Evolutionary conservation across 805 yeast genomes (phyloP), one percentile per base, ranked within the genome.

Genomic region (Candida andamanensis): DNA sequence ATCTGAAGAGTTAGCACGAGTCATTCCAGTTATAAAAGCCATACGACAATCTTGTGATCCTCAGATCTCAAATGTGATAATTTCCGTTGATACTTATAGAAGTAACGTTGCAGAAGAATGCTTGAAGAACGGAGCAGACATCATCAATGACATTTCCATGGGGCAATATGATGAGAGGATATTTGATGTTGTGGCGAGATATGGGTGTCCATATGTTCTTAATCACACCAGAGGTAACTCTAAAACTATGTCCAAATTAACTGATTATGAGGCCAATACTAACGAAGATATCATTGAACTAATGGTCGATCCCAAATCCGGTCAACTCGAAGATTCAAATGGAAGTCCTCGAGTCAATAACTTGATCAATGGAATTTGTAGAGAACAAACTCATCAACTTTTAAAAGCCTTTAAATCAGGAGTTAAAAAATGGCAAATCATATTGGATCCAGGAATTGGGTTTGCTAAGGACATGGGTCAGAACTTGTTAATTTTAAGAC

Each of bases 371-470:
- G 78, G 74, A 2, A 68, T 86, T 4, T 72, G 80, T 5, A 56
- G 74, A 28, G 98, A 92, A 53, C 58, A 90, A 31, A 61, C 77
- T 6, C 42, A 44, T 3, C 73, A 76, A 34, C 67, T 86, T 17
- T 44, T 54, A 0, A 66, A 60, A 33, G 95, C 95, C 9, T 58
- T 73, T 26, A 46, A 44, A 1, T 60, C 54, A 0, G 95, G 95
- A 4, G 76, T 90, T 1, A 66, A 69, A 37, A 77, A 90, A 55
- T 92, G 96, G 95, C 97, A 92, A 57, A 63, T 92, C 3, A 76
- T 92, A 12, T 49, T 87, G 4, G 99, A 92, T 52, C 98, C 99
- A 1, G 98, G 98, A 2, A 59, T 92, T 25, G 98, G 99, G 2
- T 92, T 92, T 58, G 97, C 97, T n/a, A 92, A 92, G 54, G 71